Evolutionary conservation across 345 rosid species (phyloP), one percentile per base, ranked within the genome.

Genomic region (Hibiscus tridactylites): DNA sequence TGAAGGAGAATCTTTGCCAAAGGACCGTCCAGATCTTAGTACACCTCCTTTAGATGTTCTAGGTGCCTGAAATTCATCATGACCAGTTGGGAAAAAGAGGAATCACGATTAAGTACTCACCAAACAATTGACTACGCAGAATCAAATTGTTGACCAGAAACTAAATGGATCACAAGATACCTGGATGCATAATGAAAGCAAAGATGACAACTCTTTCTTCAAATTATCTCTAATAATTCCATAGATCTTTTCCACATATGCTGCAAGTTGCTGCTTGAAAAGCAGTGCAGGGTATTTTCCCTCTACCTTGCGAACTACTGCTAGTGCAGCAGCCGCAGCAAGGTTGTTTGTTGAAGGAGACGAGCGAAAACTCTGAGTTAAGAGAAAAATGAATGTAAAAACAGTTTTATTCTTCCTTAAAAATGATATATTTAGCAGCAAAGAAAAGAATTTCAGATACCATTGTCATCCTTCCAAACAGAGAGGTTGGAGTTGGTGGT

Each of bases 241-340:
- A 73, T 88, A 95, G 61, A 91, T 95, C 77, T 90, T 95, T 87
- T 95, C 99, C 69, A 95, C 96, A 72, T 89, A 92, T 5, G 99
- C 99, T 24, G 99, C 96, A 72, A 95, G 92, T 81, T 95, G 99
- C 81, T 92, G 98, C 78, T 92, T 95, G 81, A 95, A 95, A 77
- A 95, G 98, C 77, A 95, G 83, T 67, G 99, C 99, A 31, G 99
- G 99, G 76, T 95, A 92, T 80, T 89, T 95, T 7, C 98, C 99
- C 81, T 95, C 99, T 50, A 92, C 98, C 72, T 90, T 92, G 65
- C 92, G 97, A 72, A 95, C 85, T 37, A 90, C 92, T 0, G 88
- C 79, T 61, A 82, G 81, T 70, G 88, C 90, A 73, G 97, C 87
- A 54, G 90, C 91, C 16, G 92, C 90, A 63, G 92, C 87, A 80